Base-by-base conservation (phyloP, 306 rosid species). In the Canavalia gladiata region DNA sequence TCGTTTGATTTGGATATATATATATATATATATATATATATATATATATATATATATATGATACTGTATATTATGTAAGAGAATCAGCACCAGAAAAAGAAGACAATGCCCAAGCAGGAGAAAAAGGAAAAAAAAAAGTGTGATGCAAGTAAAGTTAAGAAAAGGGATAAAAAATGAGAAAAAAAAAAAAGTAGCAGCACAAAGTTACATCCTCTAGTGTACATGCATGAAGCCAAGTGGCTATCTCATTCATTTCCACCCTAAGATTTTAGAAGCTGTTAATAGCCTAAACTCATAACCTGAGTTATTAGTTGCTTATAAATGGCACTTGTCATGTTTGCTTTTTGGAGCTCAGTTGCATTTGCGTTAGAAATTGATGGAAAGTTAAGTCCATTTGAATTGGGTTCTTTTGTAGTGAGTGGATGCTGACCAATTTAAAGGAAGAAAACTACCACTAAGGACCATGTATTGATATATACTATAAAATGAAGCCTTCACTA, bases 221-320 rank as follows among this genome's bases (percentile, higher is more conserved):
- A 5, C 51, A 37, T 73, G 77, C 39, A 72, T 35, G 55, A 74
- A 74, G 68, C 55, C 78, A 56, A 74, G 55, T 74, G 72, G 81
- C 25, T 47, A n/a, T 62, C 29, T 31, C 39, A 47, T 76, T 63
- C 63, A n/a, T 49, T 62, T 77, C 56, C 81, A 76, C 74, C 54
- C 10, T 66, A 9, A 63, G 68, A 56, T 34, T 37, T 73, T 43
- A 45, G 9, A 30, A 18, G 25, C 25, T 76, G 72, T 39, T 25
- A n/a, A 62, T 51, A 65, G 34, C n/a, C 62, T 43, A 59, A 57
- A 74, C 12, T 30, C 45, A 3, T 30, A 45, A 57, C 13, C 7
- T 47, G 43, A 49, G 51, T 13, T 33, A 59, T 59, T 18, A 18
- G 25, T 18, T 45, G 80, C 59, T 75, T 60, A 39, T 49, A 50